A percentile compares a stretch with the other conserved stretches of the same genome.
These are phyloP conservation scores for Boletellus ananas DNA, from an alignment of 768 basidiomycete species.

Conservation along the genomic window DNA sequence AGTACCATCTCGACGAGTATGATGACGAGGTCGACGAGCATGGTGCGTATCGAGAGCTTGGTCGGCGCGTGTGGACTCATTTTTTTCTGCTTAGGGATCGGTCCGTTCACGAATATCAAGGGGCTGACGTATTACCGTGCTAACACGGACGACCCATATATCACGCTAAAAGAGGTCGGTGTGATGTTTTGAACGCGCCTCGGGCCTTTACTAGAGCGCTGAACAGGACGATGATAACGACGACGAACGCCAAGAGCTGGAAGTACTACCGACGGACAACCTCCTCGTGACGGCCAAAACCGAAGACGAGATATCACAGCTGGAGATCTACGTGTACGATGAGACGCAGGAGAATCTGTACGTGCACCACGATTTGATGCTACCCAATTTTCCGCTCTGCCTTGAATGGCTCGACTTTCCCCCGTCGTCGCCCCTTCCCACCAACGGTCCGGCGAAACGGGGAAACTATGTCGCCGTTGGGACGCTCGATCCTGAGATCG, in stretches of 20 bases:
- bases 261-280: constrained; percentile 87
- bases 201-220: neutral
- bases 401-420: constrained; percentile 98
- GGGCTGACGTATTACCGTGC: constrained; percentile 89
- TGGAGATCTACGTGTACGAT: constrained; percentile 83
- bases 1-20: constrained; percentile 91
- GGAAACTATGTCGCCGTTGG: constrained; percentile 97
- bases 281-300: constrained; percentile 92
- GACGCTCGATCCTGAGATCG: constrained; percentile 95
- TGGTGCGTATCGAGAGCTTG: constrained; percentile 17
- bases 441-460: constrained; percentile 36
- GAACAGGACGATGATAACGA: constrained; percentile 55
- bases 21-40: constrained; percentile 65
- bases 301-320: constrained; percentile 92
- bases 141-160: constrained; percentile 93
- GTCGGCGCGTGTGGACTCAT: neutral
- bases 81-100: constrained; percentile 40
- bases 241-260: constrained; percentile 84
- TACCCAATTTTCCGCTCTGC: constrained; percentile 95
- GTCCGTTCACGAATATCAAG: constrained; percentile 94
- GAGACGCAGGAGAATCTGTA: constrained; percentile 85
- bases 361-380: constrained; percentile 95
- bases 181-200: neutral
- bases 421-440: constrained; percentile 39
- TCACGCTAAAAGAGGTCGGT: constrained; percentile 89